Percentiles rank a stretch among this genome's conserved stretches.
Conservation (phyloP, 305 asterid genomes). For the Fraxinus dipetala region DNA sequence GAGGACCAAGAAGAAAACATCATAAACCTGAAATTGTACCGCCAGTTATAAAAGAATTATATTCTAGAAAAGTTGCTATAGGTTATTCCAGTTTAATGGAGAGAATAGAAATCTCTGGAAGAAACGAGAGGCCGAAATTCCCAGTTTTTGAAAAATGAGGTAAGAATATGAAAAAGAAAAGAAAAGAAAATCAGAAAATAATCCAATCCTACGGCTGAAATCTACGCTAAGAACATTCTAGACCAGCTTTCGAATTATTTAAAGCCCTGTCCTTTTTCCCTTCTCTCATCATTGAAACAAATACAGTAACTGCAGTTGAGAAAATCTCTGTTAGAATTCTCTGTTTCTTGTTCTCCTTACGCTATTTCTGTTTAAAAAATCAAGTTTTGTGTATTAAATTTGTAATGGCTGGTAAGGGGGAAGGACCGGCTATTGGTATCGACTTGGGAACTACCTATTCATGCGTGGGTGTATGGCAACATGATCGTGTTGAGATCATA, state of each 20-base stretch:
- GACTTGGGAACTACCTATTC: constrained; percentile 16
- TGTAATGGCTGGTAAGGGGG: not conserved
- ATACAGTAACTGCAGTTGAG: not conserved
- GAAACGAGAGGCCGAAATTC: not conserved
- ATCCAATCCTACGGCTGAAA: not conserved
- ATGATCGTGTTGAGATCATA: constrained; percentile 22
- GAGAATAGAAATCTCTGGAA: not conserved
- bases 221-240: not conserved
- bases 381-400: not conserved
- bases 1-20: not conserved
- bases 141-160: not conserved
- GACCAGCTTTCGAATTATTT: not conserved
- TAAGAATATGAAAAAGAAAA: not conserved
- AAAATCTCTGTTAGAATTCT: not conserved
- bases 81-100: not conserved
- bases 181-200: not conserved
- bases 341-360: not conserved
- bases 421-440: constrained; percentile 20
- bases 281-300: not conserved
- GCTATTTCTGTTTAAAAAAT: not conserved
- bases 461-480: constrained; percentile 9
- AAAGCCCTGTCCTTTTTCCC: not conserved
- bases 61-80: not conserved
- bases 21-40: not conserved
- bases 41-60: not conserved